Base-by-base conservation (phyloP, 306 rosid species). In the Amphicarpaea edgeworthii region DNA sequence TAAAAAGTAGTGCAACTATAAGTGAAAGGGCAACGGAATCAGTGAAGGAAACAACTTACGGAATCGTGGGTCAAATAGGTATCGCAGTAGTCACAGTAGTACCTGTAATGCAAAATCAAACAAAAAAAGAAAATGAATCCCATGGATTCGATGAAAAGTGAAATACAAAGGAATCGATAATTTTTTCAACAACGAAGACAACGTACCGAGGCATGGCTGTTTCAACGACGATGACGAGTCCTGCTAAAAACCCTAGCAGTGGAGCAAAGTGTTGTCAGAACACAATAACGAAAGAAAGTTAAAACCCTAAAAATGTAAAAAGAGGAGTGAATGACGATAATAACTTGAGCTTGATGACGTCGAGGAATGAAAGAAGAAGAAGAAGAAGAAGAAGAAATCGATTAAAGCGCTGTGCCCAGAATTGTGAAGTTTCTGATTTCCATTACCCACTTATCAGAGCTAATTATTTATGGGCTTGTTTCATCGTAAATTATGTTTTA, bases 11-110 rank as follows among this genome's bases (percentile, higher is more conserved):
- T n/a, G n/a, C n/a, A n/a, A n/a, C n/a, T n/a, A n/a, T n/a, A n/a
- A 68, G 24, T 6, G 21, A 69, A 20, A 9, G 4, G 8, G 2
- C 0, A 75, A 50, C 43, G 5, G 1, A 21, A 79, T 7, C 20
- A 4, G 45, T 14, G 43, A 49, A 20, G 2, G 3, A 62, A 70
- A 45, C 46, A 15, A 77, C 76, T 77, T 86, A 93, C 98, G 55
- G 95, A 93, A 81, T 93, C 98, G 66, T 93, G 98, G 51, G 96
- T 93, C 62, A 90, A 73, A 58, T 93, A 93, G 17, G 98, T 93
- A 68, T 93, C 97, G 24, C 98, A 93, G 79, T 90, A 93, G 50
- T 93, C 98, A 68, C 98, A 93, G 60, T 90, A 93, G 79, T 92
- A 90, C 79, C 95, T 86, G 87, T 65, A 72, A 72, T 8, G 38